phyloP scores from a whole-genome alignment of 2,329 filamentous ascomycete genomes.

The Aspergillus versicolor region DNA sequence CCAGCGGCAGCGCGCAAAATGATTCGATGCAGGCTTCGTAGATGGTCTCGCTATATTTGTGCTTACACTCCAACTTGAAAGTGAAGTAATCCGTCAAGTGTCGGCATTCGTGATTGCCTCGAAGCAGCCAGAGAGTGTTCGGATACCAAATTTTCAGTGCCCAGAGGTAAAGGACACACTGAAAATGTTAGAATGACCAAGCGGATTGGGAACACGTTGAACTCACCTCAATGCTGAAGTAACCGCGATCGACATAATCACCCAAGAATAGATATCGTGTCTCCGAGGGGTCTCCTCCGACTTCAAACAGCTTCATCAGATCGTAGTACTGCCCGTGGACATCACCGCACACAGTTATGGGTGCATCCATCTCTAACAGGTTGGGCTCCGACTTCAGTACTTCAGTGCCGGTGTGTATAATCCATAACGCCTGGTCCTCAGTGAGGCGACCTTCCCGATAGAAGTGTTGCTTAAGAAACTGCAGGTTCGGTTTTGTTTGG shows the following conservation, averaged over 20 bases:
- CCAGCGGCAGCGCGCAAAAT: constrained; percentile 89
- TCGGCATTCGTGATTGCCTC: constrained; percentile 97
- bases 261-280: constrained; percentile 96
- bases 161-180: constrained; percentile 97
- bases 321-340: constrained; percentile 99
- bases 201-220: background rate
- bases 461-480: constrained; percentile 97
- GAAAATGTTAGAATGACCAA: constrained; percentile 10
- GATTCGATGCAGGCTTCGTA: constrained; percentile 99
- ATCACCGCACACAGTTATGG: constrained; percentile 97
- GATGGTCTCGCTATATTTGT: constrained; percentile 95
- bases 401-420: constrained; percentile 83
- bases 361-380: constrained; percentile 97
- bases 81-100: constrained; percentile 99
- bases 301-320: constrained; percentile 98
- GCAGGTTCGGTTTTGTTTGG: constrained; percentile 82
- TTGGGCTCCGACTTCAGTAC: constrained; percentile 89
- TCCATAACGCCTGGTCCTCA: constrained; percentile 96
- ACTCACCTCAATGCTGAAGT: constrained; percentile 90
- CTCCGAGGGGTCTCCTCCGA: constrained; percentile 93
- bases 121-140: constrained; percentile 92
- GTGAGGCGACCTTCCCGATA: constrained; percentile 96
- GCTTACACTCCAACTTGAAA: constrained; percentile 99
- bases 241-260: constrained; percentile 96
- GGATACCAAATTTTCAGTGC: constrained; percentile 98